Evolutionary conservation across 805 yeast genomes (phyloP), one percentile per base, ranked within the genome.

Genomic region (Saccharomycopsis amapae): DNA sequence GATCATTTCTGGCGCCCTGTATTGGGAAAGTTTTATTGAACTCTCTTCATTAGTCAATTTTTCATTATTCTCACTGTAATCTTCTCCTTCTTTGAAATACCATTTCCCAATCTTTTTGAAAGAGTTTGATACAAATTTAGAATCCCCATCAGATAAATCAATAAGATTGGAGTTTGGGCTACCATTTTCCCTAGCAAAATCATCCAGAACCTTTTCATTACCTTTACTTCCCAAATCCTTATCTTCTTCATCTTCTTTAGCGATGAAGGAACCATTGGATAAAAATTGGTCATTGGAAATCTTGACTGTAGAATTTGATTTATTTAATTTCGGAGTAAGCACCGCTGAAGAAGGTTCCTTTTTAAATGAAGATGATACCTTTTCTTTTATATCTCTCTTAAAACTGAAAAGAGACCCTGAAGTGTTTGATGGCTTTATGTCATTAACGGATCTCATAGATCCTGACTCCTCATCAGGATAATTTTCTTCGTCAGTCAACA

Each of bases 1-100:
- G n/a, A 80, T 80, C 86, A 80, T 80, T 56, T 79, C 85, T 0
- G 85, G 85, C 0, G 80, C 75, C 5, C 60, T 63, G 47, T 72
- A 69, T 9, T 52, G 32, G n/a, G 19, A 2, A n/a, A n/a, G n/a
- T n/a, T n/a, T n/a, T n/a, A n/a, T n/a, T n/a, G n/a, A n/a, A n/a
- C n/a, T n/a, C n/a, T n/a, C n/a, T 15, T 24, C 42, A 18, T 37
- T 40, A 10, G 45, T 33, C n/a, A 41, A 28, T 33, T 32, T 18
- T 10, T 38, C 19, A 5, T 28, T 40, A 17, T 24, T 40, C n/a
- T 53, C 57, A n/a, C 19, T 35, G 13, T 34, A 46, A 13, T 23
- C 43, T 19, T 54, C 58, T 19, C 67, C 73, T 45, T 73, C 73
- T 30, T 70, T 76, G 44, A 69, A 71, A 54, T 83, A 83, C 86